These are phyloP conservation scores for Takashimella tepidaria DNA, from an alignment of 1,284 basidiomycete genomes.

Conservation along the genomic window DNA sequence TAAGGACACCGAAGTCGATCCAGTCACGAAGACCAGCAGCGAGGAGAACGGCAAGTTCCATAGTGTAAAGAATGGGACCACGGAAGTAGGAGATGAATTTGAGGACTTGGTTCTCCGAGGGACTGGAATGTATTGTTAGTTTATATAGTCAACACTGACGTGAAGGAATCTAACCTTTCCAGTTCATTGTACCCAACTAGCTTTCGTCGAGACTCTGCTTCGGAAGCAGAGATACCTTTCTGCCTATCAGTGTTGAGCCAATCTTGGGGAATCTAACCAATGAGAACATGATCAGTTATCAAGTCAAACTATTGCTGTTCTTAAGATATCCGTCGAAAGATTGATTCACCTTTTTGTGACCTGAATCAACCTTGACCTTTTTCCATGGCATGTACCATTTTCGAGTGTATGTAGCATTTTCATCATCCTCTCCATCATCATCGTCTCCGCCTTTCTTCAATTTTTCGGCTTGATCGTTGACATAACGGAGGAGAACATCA, in stretches of 20 bases:
- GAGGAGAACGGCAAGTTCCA: constrained; percentile 56
- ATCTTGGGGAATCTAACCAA: constrained; percentile 39
- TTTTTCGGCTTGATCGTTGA: constrained; percentile 30
- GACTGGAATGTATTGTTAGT: constrained; percentile 27
- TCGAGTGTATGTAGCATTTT: constrained; percentile 27
- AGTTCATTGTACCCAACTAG: constrained; percentile 53
- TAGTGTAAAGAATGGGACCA: constrained; percentile 55
- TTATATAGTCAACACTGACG: neutral
- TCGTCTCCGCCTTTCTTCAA: constrained; percentile 27
- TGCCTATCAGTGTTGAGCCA: constrained; percentile 53
- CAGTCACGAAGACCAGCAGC: constrained; percentile 56
- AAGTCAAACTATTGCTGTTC: neutral
- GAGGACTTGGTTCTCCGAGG: constrained; percentile 51
- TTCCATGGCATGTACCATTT: constrained; percentile 50
- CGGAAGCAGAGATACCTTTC: constrained; percentile 49
- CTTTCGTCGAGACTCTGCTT: constrained; percentile 44
- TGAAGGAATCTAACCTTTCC: constrained; percentile 41
- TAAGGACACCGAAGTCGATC: constrained; percentile 57
- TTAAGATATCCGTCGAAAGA: too few relatives aligned
- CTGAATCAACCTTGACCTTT: constrained; percentile 37
- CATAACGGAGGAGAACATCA: constrained; percentile 40
- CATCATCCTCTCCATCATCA: constrained; percentile 34
- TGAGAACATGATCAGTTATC: neutral
- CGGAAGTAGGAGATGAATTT: constrained; percentile 53
- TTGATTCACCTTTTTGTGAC: constrained; percentile 32